Conservation (phyloP, 768 basidiomycete species). For the Tephrocybe sp. region DNA sequence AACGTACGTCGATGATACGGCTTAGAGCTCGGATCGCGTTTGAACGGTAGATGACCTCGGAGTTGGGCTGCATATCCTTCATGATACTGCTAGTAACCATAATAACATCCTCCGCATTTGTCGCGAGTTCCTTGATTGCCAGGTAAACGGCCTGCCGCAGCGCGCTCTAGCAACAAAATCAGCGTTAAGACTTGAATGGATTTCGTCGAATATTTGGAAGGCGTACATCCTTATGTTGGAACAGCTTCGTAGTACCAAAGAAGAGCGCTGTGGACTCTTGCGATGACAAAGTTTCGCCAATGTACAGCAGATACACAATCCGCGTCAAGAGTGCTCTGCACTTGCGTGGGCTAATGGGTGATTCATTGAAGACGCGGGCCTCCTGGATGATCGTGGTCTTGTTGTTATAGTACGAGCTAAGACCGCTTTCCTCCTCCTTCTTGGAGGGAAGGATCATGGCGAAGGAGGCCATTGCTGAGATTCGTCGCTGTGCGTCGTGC, state of each 20-base stretch:
- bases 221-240: conserved; percentile 98
- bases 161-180: conserved; percentile 59
- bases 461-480: conserved; percentile 44
- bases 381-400: conserved; percentile 98
- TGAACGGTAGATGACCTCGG: conserved; percentile 97
- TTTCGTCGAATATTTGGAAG: background rate
- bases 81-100: conserved; percentile 99
- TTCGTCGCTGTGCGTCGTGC: conserved; percentile 11
- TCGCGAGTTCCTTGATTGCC: conserved; percentile 95
- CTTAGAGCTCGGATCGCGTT: conserved; percentile 97
- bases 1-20: conserved; percentile 93
- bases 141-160: conserved; percentile 98
- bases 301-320: conserved; percentile 94
- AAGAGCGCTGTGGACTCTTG: conserved; percentile 98
- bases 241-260: conserved; percentile 98
- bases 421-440: conserved; percentile 94
- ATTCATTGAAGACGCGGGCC: conserved; percentile 98
- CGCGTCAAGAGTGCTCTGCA: conserved; percentile 94
- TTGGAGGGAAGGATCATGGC: conserved; percentile 82
- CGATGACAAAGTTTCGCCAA: conserved; percentile 90
- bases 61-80: conserved; percentile 99
- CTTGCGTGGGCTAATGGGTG: conserved; percentile 96
- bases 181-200: background rate
- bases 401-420: conserved; percentile 93
- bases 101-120: conserved; percentile 96